These are phyloP conservation scores for Fusarium incarnatum DNA, from an alignment of 2,329 filamentous ascomycete genomes.

Conservation along the genomic window DNA sequence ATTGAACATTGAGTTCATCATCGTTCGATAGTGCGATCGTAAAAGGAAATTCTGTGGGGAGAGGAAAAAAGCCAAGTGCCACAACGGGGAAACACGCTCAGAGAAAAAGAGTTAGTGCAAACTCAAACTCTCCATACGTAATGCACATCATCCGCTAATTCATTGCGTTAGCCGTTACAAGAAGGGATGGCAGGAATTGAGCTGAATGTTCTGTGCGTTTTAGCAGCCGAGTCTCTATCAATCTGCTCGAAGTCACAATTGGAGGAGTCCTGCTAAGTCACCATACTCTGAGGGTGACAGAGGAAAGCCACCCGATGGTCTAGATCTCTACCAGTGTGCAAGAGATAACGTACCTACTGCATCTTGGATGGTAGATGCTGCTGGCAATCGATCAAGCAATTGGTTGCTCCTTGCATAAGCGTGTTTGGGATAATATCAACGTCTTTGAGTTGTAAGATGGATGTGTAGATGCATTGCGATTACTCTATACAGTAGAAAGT, in stretches of 20 bases:
- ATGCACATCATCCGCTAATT: not conserved
- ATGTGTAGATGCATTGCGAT: not conserved
- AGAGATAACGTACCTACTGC: not conserved
- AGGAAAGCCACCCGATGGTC: not conserved
- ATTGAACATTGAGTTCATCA: not conserved
- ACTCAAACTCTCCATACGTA: not conserved
- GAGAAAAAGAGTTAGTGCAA: not conserved
- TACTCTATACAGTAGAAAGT: not conserved
- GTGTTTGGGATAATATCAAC: not conserved
- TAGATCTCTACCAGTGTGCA: not conserved
- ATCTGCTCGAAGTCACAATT: not conserved
- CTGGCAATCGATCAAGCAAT: not conserved
- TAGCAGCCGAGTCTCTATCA: fast-evolving
- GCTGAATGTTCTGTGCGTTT: not conserved
- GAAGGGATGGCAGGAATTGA: too few relatives aligned
- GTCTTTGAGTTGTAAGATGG: not conserved
- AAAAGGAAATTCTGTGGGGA: not conserved
- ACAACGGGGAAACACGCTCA: not conserved
- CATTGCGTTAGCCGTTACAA: not conserved
- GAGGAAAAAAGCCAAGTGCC: not conserved
- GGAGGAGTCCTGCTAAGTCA: not conserved
- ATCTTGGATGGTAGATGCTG: not conserved
- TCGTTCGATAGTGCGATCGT: not conserved
- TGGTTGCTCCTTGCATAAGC: not conserved
- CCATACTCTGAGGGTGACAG: not conserved